A percentile compares a stretch with the other conserved stretches of the same genome.
Evolutionary conservation across 257 asterid genomes (phyloP).

Genomic region (Nicotiana benthamiana): DNA sequence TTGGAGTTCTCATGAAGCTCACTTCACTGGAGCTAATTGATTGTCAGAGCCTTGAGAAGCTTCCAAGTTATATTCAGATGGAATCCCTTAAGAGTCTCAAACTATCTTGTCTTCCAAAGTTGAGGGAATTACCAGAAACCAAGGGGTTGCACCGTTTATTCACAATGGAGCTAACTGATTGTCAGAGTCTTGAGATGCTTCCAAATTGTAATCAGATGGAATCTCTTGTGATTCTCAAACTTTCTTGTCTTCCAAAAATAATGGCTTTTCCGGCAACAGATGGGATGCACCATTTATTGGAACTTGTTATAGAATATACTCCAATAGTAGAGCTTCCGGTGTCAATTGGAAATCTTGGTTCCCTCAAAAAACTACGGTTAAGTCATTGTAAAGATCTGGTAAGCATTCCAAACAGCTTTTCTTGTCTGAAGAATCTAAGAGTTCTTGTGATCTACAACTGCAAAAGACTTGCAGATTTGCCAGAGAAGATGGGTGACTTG

Average conservation of each 20-base stretch:
- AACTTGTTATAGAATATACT: not conserved
- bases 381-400: constrained; percentile 2
- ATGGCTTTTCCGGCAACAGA: not conserved
- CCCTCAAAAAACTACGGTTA: not conserved
- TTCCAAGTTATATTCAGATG: constrained; percentile 4
- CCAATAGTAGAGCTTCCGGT: constrained; percentile 2
- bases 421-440: not conserved
- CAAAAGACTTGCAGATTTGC: not conserved
- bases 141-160: not conserved
- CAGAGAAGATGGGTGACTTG: not conserved
- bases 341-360: constrained; percentile 1
- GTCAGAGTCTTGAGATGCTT: constrained; percentile 2
- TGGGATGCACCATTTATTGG: not conserved
- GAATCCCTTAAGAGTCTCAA: constrained; percentile 2
- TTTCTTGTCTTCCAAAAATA: constrained; percentile 1
- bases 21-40: constrained; percentile 2
- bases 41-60: not conserved
- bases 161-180: not conserved
- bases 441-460: not conserved
- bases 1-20: constrained; percentile 1
- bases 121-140: constrained; percentile 5
- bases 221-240: constrained; percentile 7
- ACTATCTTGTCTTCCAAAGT: constrained; percentile 3
- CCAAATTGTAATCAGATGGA: constrained; percentile 1
- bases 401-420: not conserved